Evolutionary conservation across 805 yeast species (phyloP).

Genomic region (Yamadazyma akitaensis): DNA sequence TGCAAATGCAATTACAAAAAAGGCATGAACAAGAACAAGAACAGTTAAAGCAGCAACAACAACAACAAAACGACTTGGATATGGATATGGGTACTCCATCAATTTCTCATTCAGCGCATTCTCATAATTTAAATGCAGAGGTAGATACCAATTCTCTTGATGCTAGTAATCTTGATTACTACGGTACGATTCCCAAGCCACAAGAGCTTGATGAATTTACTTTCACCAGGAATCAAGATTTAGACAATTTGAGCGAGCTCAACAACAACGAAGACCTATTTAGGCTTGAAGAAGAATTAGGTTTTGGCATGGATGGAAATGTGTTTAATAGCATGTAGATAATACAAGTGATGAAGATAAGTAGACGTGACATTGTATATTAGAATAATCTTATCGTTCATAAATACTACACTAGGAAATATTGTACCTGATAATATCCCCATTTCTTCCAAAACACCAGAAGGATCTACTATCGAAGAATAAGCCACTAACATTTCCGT

Average conservation of each 20-base stretch:
- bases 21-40: conserved; percentile 22
- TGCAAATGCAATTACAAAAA: conserved; percentile 30
- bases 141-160: conserved; percentile 15
- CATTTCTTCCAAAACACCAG: conserved; percentile 39
- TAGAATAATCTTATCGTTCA: neutral
- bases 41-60: conserved; percentile 15
- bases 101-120: conserved; percentile 12
- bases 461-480: conserved; percentile 25
- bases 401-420: neutral
- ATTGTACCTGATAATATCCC: conserved; percentile 31
- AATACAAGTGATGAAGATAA: neutral
- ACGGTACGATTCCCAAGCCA: conserved; percentile 40
- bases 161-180: conserved; percentile 21
- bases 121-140: conserved; percentile 16
- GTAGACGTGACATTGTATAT: neutral
- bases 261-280: conserved; percentile 27
- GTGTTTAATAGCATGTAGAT: conserved; percentile 10
- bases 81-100: conserved; percentile 15
- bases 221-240: conserved; percentile 13
- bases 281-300: conserved; percentile 42
- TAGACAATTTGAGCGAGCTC: conserved; percentile 9
- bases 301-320: conserved; percentile 44
- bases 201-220: conserved; percentile 42
- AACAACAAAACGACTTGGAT: conserved; percentile 22
- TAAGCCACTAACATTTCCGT: conserved; percentile 35